Evolutionary conservation across 371 early-diverging fungal genomes (phyloP), one percentile per base, ranked within the genome.

Genomic region (Lichtheimia ornata): DNA sequence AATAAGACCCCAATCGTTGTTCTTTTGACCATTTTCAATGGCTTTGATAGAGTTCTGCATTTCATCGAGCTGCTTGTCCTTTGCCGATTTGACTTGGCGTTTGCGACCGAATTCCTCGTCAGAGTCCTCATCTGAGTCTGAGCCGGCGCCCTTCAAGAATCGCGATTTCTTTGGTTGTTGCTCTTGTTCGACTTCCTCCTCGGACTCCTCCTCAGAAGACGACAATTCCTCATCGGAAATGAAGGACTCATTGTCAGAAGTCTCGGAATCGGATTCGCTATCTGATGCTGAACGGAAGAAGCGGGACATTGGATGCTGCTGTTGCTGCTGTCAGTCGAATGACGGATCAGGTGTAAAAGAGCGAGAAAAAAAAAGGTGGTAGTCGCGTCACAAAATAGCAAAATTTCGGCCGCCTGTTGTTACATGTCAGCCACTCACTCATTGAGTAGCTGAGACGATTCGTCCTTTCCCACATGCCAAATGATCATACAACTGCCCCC

Each of bases 1-100:
- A 66, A 92, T 87, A 60, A 87, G 81, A 61, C 86, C 86, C 95
- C 95, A 97, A 79, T 96, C 94, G 73, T 89, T 90, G 60, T 91
- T 92, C 82, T 94, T 94, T 74, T 83, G 79, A 17, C 87, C 90
- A 66, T 91, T 90, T 58, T 87, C 82, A 59, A 95, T 83, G 17
- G 81, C 76, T 58, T 84, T 84, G 50, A 83, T 79, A 24, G 84
- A 81, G 57, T 61, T 74, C 59, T 85, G 84, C 72, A 89, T 82
- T 65, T 85, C 88, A 20, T 86, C 87, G 30, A 89, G 77, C 55
- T 91, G 87, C 84, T 96, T 96, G 71, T 96, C 95, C 72, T 91
- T 92, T 62, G 88, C 89, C 50, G 90, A 91, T 62, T 86, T 86
- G 27, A 94, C 89, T 58, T 88, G 87, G 41, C 90, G 87, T 74